phyloP scores from a whole-genome alignment of 2,329 filamentous ascomycete genomes.

The Aspergillus chevalieri region DNA sequence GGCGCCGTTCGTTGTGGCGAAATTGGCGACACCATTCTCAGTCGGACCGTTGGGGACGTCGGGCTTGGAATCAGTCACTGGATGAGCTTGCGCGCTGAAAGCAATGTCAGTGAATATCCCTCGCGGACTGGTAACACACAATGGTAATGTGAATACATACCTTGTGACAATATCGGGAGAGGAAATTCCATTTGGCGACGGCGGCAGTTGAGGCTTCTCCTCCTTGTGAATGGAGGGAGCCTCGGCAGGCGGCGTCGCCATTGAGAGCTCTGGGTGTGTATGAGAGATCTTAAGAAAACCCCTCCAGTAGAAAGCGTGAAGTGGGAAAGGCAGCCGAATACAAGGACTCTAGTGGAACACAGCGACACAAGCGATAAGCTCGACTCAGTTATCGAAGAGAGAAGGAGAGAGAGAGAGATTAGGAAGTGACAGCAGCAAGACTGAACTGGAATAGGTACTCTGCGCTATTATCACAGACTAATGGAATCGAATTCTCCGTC shows the following conservation, averaged over 20 bases:
- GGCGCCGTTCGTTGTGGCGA: conserved; percentile 26
- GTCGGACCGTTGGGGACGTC: conserved; percentile 12
- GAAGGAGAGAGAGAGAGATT: conserved; percentile 8
- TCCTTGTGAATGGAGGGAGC: conserved; percentile 31
- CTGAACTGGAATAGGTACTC: conserved; percentile 28
- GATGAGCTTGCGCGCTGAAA: conserved; percentile 16
- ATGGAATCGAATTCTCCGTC: conserved; percentile 19
- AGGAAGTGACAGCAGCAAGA: conserved; percentile 20
- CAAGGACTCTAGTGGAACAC: conserved; percentile 18
- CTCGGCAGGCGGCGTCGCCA: conserved; percentile 42
- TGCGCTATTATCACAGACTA: conserved; percentile 27
- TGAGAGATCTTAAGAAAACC: conserved; percentile 7
- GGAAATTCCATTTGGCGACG: conserved; percentile 28
- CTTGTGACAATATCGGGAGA: conserved; percentile 21
- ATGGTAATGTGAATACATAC: conserved; percentile 18
- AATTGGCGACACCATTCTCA: conserved; percentile 10
- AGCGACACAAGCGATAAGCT: conserved; percentile 13
- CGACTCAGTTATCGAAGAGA: conserved; percentile 11
- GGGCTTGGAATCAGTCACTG: conserved; percentile 19
- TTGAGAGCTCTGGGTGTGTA: conserved; percentile 17
- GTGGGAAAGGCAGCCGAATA: conserved; percentile 15
- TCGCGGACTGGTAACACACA: neutral
- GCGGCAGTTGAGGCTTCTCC: conserved; percentile 36
- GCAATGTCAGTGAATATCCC: neutral
- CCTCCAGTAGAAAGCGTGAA: conserved; percentile 5